Base-by-base conservation (phyloP, 2,329 filamentous ascomycete genomes). In the Penicillium rolfsii region DNA sequence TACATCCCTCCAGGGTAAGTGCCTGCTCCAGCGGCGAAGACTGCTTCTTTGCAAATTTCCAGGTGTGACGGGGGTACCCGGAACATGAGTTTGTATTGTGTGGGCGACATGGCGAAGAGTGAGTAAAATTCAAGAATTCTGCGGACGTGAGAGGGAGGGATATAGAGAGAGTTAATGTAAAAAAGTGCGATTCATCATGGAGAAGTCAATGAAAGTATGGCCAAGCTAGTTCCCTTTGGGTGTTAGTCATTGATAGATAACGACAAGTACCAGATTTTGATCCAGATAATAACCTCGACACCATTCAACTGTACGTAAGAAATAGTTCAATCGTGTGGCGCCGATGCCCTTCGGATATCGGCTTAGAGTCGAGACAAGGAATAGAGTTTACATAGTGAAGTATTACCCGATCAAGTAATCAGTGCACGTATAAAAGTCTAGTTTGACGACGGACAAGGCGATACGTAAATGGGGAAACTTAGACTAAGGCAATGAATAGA, bases 21-120 rank as follows among this genome's bases (percentile, higher is more conserved):
- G 8, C 54, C 54, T 22, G 54, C 54, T 30, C 54, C 54, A 4
- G 41, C 54, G 9, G 19, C n/a, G 30, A 56, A 56, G 7, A 56
- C 30, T 26, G 54, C 54, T 28, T 46, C 16, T 28, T 56, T 56
- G 54, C 54, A 56, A 33, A 30, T 5, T n/a, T 56, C 54, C 41
- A 56, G 54, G 43, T 56, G 54, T 8, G 54, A 56, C 12, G 54
- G 54, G 24, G 54, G 54, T 8, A 56, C 54, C 36, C 54, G 43
- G 54, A 56, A 56, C 19, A 56, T 49, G 16, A 56, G 54, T 9
- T 56, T 56, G 30, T 38, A 56, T 28, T 56, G 54, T n/a, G 54
- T 16, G 41, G 43, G 33, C 38, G 43, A 22, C 53, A 55, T 55
- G 11, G 41, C 26, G 38, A 46, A 24, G 16, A 2, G 30, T 30